These are phyloP conservation scores for Erythrophleum ivorense DNA, from an alignment of 331 rosid genomes.

Conservation along the genomic window DNA sequence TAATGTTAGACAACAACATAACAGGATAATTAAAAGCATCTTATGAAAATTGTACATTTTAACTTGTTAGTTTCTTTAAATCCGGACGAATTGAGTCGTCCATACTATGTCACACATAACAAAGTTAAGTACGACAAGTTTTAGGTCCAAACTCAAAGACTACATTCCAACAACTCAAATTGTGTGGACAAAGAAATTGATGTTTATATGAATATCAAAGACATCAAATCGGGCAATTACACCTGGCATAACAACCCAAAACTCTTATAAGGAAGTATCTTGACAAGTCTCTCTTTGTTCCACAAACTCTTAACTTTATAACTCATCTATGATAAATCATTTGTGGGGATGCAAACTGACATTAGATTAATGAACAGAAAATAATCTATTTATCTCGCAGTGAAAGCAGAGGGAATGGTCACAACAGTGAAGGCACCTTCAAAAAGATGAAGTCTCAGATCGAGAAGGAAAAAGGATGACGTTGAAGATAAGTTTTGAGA, in stretches of 20 bases:
- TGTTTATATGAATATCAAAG: conserved; percentile 74
- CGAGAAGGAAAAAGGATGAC: no score
- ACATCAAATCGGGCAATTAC: conserved; percentile 85
- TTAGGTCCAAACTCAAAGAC: conserved; percentile 28
- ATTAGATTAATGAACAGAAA: conserved; percentile 17
- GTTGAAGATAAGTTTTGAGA: no score
- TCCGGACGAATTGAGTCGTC: not conserved
- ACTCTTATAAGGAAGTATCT: conserved; percentile 83
- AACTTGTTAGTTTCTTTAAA: no score
- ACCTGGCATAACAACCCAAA: conserved; percentile 78
- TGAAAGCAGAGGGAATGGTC: no score
- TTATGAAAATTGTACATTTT: not conserved
- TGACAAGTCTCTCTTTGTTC: conserved; percentile 84
- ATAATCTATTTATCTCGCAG: no score
- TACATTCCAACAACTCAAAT: conserved; percentile 6
- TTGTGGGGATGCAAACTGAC: conserved; percentile 48
- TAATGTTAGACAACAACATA: not conserved
- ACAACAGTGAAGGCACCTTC: no score
- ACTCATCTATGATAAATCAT: conserved; percentile 72
- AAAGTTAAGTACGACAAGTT: conserved; percentile 8
- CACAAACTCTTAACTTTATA: conserved; percentile 81
- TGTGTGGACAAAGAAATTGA: conserved; percentile 11
- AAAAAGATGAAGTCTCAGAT: no score
- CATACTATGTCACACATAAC: conserved; percentile 1
- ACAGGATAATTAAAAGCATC: not conserved